Evolutionary conservation across 164 flowering plant species (phyloP).

Genomic region (Sedum album): DNA sequence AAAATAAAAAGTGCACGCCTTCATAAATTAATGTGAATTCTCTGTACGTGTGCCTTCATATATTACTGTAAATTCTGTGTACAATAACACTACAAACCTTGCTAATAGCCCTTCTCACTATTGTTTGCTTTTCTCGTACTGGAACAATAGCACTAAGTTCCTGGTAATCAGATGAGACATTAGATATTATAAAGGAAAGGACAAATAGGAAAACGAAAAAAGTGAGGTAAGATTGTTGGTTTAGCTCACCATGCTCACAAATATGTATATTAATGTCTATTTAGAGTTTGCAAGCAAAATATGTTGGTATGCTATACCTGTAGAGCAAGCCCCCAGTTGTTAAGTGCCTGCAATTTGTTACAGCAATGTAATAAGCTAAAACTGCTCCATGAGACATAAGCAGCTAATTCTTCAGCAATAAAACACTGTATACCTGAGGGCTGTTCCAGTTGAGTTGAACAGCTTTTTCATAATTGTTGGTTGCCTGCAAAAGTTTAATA

Average conservation of each 20-base stretch:
- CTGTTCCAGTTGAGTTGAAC: constrained; percentile 98
- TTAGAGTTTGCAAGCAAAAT: background rate
- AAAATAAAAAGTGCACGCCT: constrained; percentile 7
- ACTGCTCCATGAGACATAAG: background rate
- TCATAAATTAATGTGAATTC: constrained; percentile 12
- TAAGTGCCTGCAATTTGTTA: constrained; percentile 61
- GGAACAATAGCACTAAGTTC: constrained; percentile 97
- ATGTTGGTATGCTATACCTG: constrained; percentile 46
- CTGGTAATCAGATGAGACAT: constrained; percentile 28
- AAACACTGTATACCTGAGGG: constrained; percentile 66
- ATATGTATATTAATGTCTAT: background rate
- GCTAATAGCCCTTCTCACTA: constrained; percentile 85
- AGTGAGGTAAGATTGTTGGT: background rate
- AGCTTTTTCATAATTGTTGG: constrained; percentile 79
- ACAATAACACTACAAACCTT: constrained; percentile 40
- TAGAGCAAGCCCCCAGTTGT: constrained; percentile 98
- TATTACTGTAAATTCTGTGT: constrained; percentile 12
- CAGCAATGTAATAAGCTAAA: background rate
- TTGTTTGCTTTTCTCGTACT: constrained; percentile 78
- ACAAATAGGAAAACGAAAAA: background rate
- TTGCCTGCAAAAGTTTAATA: constrained; percentile 51
- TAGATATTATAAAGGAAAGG: background rate
- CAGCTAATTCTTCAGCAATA: background rate
- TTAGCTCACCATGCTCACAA: background rate
- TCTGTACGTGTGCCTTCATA: constrained; percentile 4